A percentile compares a stretch with the other conserved stretches of the same genome.
phyloP scores from a whole-genome alignment of 768 basidiomycete genomes.

The Suillus ampliporus region DNA sequence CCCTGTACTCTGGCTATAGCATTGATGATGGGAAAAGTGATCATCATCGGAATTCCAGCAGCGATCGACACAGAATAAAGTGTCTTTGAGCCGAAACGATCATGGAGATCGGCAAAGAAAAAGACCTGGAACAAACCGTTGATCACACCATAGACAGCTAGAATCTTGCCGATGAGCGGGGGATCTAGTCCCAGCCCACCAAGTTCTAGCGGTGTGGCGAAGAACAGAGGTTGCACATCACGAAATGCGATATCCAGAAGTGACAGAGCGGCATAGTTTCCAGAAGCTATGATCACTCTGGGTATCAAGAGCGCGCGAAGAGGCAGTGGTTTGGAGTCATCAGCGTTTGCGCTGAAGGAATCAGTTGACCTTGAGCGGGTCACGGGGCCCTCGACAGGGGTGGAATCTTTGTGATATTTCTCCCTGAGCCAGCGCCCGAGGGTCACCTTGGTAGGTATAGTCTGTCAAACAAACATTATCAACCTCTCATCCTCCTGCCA shows the following conservation, averaged over 20 bases:
- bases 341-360: slow-evolving; percentile 15
- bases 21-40: slow-evolving; percentile 66
- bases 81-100: slow-evolving; percentile 66
- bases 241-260: slow-evolving; percentile 70
- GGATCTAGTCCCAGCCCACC: slow-evolving; percentile 78
- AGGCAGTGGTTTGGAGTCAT: slow-evolving; percentile 48
- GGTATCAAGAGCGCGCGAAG: slow-evolving; percentile 56
- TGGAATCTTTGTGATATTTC: slow-evolving; percentile 20
- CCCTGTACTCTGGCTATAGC: slow-evolving; percentile 56
- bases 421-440: slow-evolving; percentile 30
- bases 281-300: slow-evolving; percentile 61
- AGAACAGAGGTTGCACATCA: slow-evolving; percentile 71
- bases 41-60: slow-evolving; percentile 57
- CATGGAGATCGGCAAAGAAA: slow-evolving; percentile 66
- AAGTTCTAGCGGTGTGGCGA: slow-evolving; percentile 68
- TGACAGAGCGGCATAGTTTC: slow-evolving; percentile 69
- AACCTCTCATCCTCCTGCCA: slow-evolving; percentile 24
- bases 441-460: slow-evolving; percentile 34
- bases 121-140: slow-evolving; percentile 71
- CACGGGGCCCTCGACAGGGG: neutral
- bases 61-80: slow-evolving; percentile 59
- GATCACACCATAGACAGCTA: slow-evolving; percentile 62
- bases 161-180: slow-evolving; percentile 64
- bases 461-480: slow-evolving; percentile 33
- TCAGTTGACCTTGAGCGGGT: slow-evolving; percentile 21